Base-by-base conservation (phyloP, 306 rosid genomes). In the Castanea sativa region DNA sequence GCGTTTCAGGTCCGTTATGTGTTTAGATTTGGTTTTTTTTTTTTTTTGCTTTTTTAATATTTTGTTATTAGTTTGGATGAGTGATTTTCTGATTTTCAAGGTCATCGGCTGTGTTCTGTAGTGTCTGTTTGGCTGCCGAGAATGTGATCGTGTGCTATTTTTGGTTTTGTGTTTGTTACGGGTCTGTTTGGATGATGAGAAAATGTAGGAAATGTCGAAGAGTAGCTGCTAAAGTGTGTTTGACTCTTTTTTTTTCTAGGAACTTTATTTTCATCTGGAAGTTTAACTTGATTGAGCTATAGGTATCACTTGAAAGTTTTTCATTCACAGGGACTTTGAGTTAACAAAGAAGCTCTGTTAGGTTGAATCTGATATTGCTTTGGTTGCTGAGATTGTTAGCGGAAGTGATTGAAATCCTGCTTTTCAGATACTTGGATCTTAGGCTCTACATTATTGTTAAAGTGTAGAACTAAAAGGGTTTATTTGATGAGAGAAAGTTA, bases 1-100 rank as follows among this genome's bases (percentile, higher is more conserved):
- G 90, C 91, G 19, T 87, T 85, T 76, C 88, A 93, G 98, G 98
- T 92, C 49, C 1, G 60, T 75, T 1, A 6, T 51, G 12, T 51
- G 21, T 52, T 45, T 27, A 20, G 72, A 52, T n/a, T 11, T 10
- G 2, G 5, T 0, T 38, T 1, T 38, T 38, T 7, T 0, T 7
- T 8, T 2, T 41, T 41, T 0, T 38, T 8, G 8, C 8, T 7
- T 38, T 38, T 38, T 6, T 0, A 41, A 41, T 41, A 41, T 41
- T 41, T 41, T 7, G 45, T 41, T 41, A 41, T 41, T 7, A 41
- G 45, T 41, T 8, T 41, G 45, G 45, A 41, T 8, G 45, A 41
- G 45, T 41, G 45, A 41, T 65, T 74, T 73, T 65, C 19, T 72
- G 69, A 55, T 20, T 33, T 59, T 5, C 6, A 4, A 3, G 15